phyloP scores from a whole-genome alignment of 495 filamentous ascomycete genomes.

The Lophiotrema nucula region DNA sequence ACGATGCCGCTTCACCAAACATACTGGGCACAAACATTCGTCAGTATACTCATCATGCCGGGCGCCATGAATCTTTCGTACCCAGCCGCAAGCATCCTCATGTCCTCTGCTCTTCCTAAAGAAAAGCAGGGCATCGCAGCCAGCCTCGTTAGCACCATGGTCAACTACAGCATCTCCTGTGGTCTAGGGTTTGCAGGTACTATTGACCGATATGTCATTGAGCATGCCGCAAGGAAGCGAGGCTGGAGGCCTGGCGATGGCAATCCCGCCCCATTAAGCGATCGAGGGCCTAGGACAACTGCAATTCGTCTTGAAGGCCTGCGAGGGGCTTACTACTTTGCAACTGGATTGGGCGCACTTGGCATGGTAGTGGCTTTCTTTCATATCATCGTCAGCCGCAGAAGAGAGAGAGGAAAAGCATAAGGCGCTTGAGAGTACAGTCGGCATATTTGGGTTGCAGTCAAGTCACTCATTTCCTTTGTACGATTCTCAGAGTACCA shows the following conservation, averaged over 20 bases:
- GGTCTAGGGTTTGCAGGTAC: constrained; percentile 67
- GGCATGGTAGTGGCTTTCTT: constrained; percentile 23
- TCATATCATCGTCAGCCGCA: constrained; percentile 10
- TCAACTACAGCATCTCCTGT: constrained; percentile 68
- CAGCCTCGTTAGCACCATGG: constrained; percentile 61
- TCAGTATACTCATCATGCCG: constrained; percentile 56
- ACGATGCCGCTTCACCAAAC: constrained; percentile 50
- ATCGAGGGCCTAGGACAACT: neutral
- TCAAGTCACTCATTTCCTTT: no score
- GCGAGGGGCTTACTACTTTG: constrained; percentile 25
- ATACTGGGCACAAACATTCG: constrained; percentile 60
- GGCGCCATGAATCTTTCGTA: constrained; percentile 66
- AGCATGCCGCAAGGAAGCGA: constrained; percentile 2
- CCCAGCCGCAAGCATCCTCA: constrained; percentile 58
- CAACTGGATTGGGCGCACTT: constrained; percentile 11
- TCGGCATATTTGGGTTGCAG: no score
- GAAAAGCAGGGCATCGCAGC: constrained; percentile 68
- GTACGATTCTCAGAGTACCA: no score
- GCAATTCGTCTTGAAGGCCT: constrained; percentile 14
- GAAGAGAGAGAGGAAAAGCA: constrained; percentile 16
- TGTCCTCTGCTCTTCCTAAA: constrained; percentile 57
- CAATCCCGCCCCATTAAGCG: constrained; percentile 1
- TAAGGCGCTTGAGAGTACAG: no score
- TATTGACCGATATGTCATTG: constrained; percentile 46
- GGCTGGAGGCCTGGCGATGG: neutral